Evolutionary conservation across 2,329 filamentous ascomycete genomes (phyloP).

Genomic region (Alternaria gansuensis): DNA sequence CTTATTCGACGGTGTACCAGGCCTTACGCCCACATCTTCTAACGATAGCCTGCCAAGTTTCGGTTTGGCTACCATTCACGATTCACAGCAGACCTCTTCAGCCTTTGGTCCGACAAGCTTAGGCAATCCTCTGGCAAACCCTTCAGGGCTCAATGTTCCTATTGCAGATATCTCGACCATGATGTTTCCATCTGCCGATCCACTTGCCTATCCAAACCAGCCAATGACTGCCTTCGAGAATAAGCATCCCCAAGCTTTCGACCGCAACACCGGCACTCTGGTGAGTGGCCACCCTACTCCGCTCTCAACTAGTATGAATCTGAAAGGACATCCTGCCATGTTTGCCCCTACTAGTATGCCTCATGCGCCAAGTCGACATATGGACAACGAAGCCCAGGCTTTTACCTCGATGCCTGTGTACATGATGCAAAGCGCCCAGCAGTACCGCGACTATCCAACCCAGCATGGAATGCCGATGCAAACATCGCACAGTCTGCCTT

Average conservation of each 20-base stretch:
- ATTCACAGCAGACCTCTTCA: slow-evolving; percentile 40
- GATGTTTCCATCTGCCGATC: slow-evolving; percentile 82
- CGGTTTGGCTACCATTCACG: slow-evolving; percentile 33
- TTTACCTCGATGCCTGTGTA: slow-evolving; percentile 76
- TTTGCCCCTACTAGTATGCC: slow-evolving; percentile 37
- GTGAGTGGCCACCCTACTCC: slow-evolving; percentile 11
- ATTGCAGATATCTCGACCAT: slow-evolving; percentile 77
- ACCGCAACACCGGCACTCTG: slow-evolving; percentile 21
- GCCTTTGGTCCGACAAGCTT: slow-evolving; percentile 44
- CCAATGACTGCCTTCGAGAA: slow-evolving; percentile 69
- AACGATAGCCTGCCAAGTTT: slow-evolving; percentile 44
- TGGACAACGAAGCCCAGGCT: slow-evolving; percentile 75
- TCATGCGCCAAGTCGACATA: slow-evolving; percentile 27
- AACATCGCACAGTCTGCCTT: slow-evolving; percentile 41
- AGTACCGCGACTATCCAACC: slow-evolving; percentile 39
- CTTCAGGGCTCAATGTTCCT: slow-evolving; percentile 52
- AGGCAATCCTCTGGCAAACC: slow-evolving; percentile 42
- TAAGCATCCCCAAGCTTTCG: slow-evolving; percentile 45
- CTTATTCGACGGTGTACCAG: slow-evolving; percentile 44
- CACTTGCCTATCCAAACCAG: slow-evolving; percentile 81
- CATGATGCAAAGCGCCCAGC: slow-evolving; percentile 64
- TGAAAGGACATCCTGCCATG: slow-evolving; percentile 38
- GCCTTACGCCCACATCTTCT: slow-evolving; percentile 47
- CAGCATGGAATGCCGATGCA: slow-evolving; percentile 36
- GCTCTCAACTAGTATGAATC: slow-evolving; percentile 30